A percentile compares a stretch with the other conserved stretches of the same genome.
Conservation (phyloP, 805 yeast genomes). For the Priceomyces carsonii region DNA sequence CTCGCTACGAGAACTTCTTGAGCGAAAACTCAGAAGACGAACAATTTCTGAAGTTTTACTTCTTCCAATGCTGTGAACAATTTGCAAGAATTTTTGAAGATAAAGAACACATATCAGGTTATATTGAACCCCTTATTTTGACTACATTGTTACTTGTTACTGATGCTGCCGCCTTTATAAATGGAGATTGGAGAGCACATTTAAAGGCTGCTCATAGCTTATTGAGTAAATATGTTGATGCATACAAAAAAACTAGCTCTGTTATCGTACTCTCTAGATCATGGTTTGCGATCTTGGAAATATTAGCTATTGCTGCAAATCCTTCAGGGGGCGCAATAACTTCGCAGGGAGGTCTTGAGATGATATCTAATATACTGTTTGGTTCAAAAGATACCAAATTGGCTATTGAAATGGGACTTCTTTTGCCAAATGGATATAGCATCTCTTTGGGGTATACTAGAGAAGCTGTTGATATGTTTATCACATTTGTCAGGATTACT, state of each 20-base stretch:
- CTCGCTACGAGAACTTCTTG: constrained; percentile 15
- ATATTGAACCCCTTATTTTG: constrained; percentile 59
- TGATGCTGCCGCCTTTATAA: constrained; percentile 49
- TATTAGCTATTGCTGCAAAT: constrained; percentile 50
- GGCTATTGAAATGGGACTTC: constrained; percentile 31
- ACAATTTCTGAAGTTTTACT: constrained; percentile 10
- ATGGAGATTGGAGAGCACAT: constrained; percentile 58
- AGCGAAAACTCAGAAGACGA: constrained; percentile 11
- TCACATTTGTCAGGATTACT: constrained; percentile 33
- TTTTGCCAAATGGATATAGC: constrained; percentile 45
- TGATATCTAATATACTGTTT: constrained; percentile 18
- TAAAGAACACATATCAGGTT: constrained; percentile 27
- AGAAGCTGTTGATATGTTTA: constrained; percentile 26
- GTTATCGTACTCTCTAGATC: constrained; percentile 48
- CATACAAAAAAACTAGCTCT: constrained; percentile 27
- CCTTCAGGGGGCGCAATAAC: constrained; percentile 52
- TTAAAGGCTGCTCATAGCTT: constrained; percentile 57
- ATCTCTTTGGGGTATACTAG: constrained; percentile 46
- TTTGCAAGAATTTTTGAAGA: constrained; percentile 13
- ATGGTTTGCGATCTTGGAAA: constrained; percentile 55
- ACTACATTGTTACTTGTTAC: constrained; percentile 61
- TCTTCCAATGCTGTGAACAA: constrained; percentile 12
- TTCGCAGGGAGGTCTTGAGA: constrained; percentile 31
- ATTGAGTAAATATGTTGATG: constrained; percentile 45
- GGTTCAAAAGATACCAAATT: constrained; percentile 22